Evolutionary conservation across 2,329 filamentous ascomycete genomes (phyloP), one percentile per base, ranked within the genome.

Genomic region (Cyanodermella asteris): DNA sequence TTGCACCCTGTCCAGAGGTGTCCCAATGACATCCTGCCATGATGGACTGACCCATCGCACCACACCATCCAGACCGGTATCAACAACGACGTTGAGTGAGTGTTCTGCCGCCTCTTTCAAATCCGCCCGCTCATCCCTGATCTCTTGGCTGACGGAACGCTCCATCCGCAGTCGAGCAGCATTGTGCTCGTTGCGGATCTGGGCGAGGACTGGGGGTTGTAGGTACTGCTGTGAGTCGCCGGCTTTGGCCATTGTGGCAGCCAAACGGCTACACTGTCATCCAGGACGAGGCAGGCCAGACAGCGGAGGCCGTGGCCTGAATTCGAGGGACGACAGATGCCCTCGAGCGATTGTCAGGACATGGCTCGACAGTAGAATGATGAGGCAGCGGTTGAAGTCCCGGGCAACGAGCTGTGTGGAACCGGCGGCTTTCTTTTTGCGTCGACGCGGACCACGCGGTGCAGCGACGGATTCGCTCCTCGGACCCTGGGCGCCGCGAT

Each of bases 41-140:
- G 84, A 93, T 8, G 82, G 78, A 46, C 84, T 94, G 39, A 91
- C 82, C 78, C 87, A 97, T 50, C 81, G 75, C 40, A 97, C 74
- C 32, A 69, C 74, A 35, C 80, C 80, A 43, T 93, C 76, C 28
- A 94, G 63, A 41, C 81, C 80, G 35, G 97, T 61, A 52, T 97
- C 84, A 44, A 97, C 64, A 45, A 97, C 91, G 34, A 91, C 77
- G 49, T 94, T 97, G 45, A 91, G 61, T 13, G 82, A 93, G 54
- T 93, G 80, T 51, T 94, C 84, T 25, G 84, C 87, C 20, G 84
- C 87, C 54, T 91, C 78, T 43, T 82, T 81, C 37, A 97, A 63
- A 45, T 94, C 84, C 44, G 91, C 76, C 33, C 82, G 68, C 54
- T 94, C 81, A 43, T 90, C 80, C 38, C 78, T 72, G 40, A 94